Conservation (phyloP, 23 red algal genomes). For the Gracilaria caudata region DNA sequence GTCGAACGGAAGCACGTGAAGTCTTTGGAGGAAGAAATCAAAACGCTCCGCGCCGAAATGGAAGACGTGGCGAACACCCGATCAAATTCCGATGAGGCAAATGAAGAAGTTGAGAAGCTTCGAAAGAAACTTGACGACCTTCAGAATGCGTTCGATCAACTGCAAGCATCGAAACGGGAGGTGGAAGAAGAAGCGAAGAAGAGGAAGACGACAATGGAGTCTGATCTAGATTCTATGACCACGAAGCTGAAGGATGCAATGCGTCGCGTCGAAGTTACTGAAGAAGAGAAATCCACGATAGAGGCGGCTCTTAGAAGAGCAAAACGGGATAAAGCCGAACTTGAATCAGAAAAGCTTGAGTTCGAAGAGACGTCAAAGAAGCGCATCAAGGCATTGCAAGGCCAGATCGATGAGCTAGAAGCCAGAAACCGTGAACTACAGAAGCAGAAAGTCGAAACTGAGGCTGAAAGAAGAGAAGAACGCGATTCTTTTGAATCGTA, state of each 20-base stretch:
- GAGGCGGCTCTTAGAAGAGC: constrained; percentile 28
- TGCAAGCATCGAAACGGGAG: not conserved
- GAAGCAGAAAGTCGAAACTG: not conserved
- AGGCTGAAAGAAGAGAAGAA: constrained; percentile 13
- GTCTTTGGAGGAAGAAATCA: not conserved
- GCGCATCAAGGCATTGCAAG: constrained; percentile 23
- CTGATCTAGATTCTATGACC: constrained; percentile 9
- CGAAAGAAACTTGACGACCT: constrained; percentile 7
- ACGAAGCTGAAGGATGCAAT: constrained; percentile 46
- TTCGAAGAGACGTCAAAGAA: constrained; percentile 14
- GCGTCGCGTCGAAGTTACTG: constrained; percentile 30
- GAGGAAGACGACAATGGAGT: constrained; percentile 13
- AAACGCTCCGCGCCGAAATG: not conserved
- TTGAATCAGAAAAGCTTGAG: constrained; percentile 27
- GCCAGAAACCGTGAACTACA: not conserved
- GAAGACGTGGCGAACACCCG: not conserved
- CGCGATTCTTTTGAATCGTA: constrained; percentile 2
- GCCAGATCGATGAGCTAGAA: constrained; percentile 18
- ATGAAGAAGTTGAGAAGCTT: constrained; percentile 27
- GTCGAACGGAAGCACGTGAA: constrained; percentile 9
- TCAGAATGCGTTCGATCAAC: not conserved
- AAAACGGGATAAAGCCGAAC: constrained; percentile 32
- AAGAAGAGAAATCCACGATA: not conserved
- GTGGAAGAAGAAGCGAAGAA: constrained; percentile 7
- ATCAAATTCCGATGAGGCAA: not conserved